phyloP scores from a whole-genome alignment of 352 stramenopile species.

The Phytophthora pistaciae region DNA sequence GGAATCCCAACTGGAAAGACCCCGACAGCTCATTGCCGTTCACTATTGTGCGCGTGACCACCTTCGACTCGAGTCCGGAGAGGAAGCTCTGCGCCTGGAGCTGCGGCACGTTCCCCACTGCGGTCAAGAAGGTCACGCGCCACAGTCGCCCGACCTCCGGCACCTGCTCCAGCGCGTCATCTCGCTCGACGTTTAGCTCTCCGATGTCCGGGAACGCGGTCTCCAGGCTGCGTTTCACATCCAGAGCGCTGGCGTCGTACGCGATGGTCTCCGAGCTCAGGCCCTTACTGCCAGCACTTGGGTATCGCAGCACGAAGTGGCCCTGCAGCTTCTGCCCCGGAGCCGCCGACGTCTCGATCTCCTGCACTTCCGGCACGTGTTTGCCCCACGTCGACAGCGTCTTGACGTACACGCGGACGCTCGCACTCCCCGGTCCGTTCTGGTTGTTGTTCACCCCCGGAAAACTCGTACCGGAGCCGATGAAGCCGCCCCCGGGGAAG shows the following conservation, averaged over 20 bases:
- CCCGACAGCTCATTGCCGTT: slow-evolving; percentile 92
- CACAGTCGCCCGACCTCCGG: slow-evolving; percentile 82
- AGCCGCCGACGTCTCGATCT: slow-evolving; percentile 83
- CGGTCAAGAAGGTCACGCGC: slow-evolving; percentile 92
- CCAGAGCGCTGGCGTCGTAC: slow-evolving; percentile 78
- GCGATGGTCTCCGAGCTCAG: slow-evolving; percentile 58
- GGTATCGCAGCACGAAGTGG: slow-evolving; percentile 66
- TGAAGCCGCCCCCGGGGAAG: slow-evolving; percentile 92
- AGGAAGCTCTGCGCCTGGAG: slow-evolving; percentile 80
- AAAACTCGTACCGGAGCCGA: slow-evolving; percentile 54
- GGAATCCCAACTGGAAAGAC: slow-evolving; percentile 86
- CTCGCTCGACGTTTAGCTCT: slow-evolving; percentile 55
- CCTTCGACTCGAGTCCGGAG: slow-evolving; percentile 75
- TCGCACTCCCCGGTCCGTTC: slow-evolving; percentile 94
- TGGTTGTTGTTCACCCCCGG: slow-evolving; percentile 84
- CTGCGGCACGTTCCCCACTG: slow-evolving; percentile 84
- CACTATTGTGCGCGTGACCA: slow-evolving; percentile 73
- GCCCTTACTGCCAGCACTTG: slow-evolving; percentile 12
- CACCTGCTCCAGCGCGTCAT: slow-evolving; percentile 63
- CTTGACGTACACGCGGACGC: slow-evolving; percentile 92
- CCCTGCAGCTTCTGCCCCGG: slow-evolving; percentile 91
- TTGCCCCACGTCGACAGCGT: slow-evolving; percentile 91
- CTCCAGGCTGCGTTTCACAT: slow-evolving; percentile 66
- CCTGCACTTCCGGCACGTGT: slow-evolving; percentile 92
- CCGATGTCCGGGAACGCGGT: slow-evolving; percentile 61